These are phyloP conservation scores for Iris macrosiphon DNA, from an alignment of 106 monocot species.

Conservation along the genomic window DNA sequence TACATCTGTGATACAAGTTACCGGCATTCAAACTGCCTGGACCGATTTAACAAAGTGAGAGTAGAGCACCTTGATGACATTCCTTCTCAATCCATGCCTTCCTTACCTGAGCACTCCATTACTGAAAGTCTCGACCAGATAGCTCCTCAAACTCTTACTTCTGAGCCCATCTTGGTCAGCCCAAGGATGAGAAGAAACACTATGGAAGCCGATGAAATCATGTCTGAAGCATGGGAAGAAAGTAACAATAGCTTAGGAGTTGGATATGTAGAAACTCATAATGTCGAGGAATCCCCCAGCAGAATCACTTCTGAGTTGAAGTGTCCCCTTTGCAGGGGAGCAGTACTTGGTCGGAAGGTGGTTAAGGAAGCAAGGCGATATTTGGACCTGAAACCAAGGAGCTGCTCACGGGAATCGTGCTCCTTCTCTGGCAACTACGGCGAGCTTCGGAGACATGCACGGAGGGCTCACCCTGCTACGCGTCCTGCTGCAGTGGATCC, in stretches of 20 bases:
- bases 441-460: slow-evolving; percentile 69
- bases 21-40: slow-evolving; percentile 81
- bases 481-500: slow-evolving; percentile 71
- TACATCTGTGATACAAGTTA: slow-evolving; percentile 91
- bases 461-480: slow-evolving; percentile 52
- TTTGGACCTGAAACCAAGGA: slow-evolving; percentile 54
- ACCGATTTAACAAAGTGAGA: slow-evolving; percentile 48
- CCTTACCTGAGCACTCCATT: not conserved
- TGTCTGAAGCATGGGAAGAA: slow-evolving; percentile 10
- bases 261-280: slow-evolving; percentile 2
- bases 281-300: slow-evolving; percentile 4
- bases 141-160: not conserved
- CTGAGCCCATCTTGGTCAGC: not conserved
- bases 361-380: slow-evolving; percentile 66
- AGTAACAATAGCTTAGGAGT: slow-evolving; percentile 17
- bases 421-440: slow-evolving; percentile 67
- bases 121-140: not conserved
- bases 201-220: slow-evolving; percentile 3
- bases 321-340: slow-evolving; percentile 85
- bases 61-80: not conserved
- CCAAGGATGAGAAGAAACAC: slow-evolving; percentile 11
- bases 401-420: slow-evolving; percentile 74
- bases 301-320: no score
- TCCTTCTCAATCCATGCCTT: slow-evolving; percentile 9
- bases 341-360: slow-evolving; percentile 47